Evolutionary conservation across 1,284 basidiomycete species (phyloP).

Genomic region (Paramarasmius palmivorus): DNA sequence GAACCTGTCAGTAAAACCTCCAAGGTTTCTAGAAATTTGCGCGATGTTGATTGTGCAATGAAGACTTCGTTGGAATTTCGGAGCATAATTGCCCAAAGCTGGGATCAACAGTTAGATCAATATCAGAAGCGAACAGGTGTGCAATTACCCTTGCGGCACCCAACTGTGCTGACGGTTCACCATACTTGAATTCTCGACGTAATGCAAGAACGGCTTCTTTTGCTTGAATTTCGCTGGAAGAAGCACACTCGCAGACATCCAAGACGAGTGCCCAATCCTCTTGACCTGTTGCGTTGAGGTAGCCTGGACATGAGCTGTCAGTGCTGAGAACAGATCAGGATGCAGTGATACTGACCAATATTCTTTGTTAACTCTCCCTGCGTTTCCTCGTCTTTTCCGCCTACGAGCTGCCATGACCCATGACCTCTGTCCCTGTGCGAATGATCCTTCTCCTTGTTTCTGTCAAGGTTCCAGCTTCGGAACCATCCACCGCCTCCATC

Average conservation of each 20-base stretch:
- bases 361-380: constrained; percentile 61
- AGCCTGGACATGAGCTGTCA: constrained; percentile 45
- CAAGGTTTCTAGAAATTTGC: constrained; percentile 74
- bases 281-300: constrained; percentile 69
- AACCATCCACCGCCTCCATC: no score
- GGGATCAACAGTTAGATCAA: no score
- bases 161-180: constrained; percentile 67
- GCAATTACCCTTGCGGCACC: constrained; percentile 69
- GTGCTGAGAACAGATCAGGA: constrained; percentile 17
- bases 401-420: constrained; percentile 17
- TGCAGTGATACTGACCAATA: constrained; percentile 57
- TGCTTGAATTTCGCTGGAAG: constrained; percentile 62
- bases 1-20: constrained; percentile 58
- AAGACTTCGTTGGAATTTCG: constrained; percentile 69
- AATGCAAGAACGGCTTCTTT: constrained; percentile 76
- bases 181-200: constrained; percentile 79
- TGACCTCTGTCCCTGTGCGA: constrained; percentile 25
- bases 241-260: constrained; percentile 77
- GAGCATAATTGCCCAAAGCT: constrained; percentile 87
- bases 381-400: constrained; percentile 44
- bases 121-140: constrained; percentile 9
- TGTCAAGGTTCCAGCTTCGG: constrained; percentile 21
- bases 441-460: constrained; percentile 19
- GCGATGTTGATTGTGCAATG: constrained; percentile 65
- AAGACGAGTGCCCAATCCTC: constrained; percentile 79